phyloP scores from a whole-genome alignment of 371 early-diverging fungal genomes.

The Nosema bombycis region DNA sequence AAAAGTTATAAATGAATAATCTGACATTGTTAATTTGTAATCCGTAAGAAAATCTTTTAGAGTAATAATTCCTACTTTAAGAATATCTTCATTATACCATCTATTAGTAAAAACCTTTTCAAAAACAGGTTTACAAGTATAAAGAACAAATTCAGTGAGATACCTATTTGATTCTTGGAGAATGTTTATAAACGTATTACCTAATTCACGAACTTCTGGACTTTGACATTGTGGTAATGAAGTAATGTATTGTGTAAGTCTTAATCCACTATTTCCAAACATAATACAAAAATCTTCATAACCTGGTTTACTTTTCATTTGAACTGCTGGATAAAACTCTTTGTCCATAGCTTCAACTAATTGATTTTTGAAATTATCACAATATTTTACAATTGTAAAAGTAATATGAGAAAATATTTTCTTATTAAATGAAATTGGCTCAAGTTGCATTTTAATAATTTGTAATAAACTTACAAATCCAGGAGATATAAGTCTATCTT shows the following conservation, averaged over 20 bases:
- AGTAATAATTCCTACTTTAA: constrained; percentile 56
- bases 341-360: constrained; percentile 53
- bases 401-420: constrained; percentile 59
- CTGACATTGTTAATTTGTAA: constrained; percentile 62
- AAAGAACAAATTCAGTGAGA: constrained; percentile 57
- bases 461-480: constrained; percentile 66
- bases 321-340: constrained; percentile 53
- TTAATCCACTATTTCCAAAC: constrained; percentile 66
- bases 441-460: constrained; percentile 65
- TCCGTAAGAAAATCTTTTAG: constrained; percentile 64
- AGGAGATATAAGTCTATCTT: constrained; percentile 62
- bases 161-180: constrained; percentile 51
- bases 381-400: constrained; percentile 44
- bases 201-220: constrained; percentile 53
- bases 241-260: constrained; percentile 64
- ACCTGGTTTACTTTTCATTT: constrained; percentile 59
- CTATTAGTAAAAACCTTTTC: constrained; percentile 56
- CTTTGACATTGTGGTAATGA: constrained; percentile 57
- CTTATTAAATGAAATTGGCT: constrained; percentile 63
- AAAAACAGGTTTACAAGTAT: constrained; percentile 56
- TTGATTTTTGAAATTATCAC: constrained; percentile 52
- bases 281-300: constrained; percentile 66
- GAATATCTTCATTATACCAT: constrained; percentile 55
- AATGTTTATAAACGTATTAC: constrained; percentile 62
- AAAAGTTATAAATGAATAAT: constrained; percentile 63